Conservation (phyloP, 2,329 filamentous ascomycete species). For the Cordyceps militaris region DNA sequence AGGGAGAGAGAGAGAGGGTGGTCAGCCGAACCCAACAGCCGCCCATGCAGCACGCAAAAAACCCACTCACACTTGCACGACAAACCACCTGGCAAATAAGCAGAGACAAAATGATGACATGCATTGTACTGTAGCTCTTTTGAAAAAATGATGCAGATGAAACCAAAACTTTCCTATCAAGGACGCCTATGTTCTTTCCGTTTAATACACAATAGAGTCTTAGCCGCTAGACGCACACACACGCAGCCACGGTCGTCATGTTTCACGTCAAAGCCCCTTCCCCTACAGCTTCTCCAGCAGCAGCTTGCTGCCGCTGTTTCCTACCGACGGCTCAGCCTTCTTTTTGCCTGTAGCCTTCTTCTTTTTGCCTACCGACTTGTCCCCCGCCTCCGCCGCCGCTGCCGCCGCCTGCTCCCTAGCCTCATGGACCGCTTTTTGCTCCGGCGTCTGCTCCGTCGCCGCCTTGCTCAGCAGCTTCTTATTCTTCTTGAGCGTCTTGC, state of each 20-base stretch:
- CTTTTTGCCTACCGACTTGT: slow-evolving; percentile 35
- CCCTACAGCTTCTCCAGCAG: slow-evolving; percentile 49
- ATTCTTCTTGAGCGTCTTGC: slow-evolving; percentile 64
- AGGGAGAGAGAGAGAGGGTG: not conserved
- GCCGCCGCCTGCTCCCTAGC: slow-evolving; percentile 39
- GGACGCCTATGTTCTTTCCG: slow-evolving; percentile 2
- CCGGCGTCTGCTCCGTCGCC: slow-evolving; percentile 49
- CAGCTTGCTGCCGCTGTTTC: slow-evolving; percentile 56
- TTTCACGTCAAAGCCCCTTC: slow-evolving; percentile 6
- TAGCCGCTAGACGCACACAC: not conserved
- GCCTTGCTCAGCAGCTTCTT: slow-evolving; percentile 65
- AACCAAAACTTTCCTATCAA: not conserved
- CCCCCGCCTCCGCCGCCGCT: slow-evolving; percentile 32
- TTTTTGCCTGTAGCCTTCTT: slow-evolving; percentile 26
- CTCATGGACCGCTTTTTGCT: slow-evolving; percentile 45
- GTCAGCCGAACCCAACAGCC: slow-evolving; percentile 3
- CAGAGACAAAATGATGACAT: not conserved
- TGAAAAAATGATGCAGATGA: slow-evolving; percentile 1
- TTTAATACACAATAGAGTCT: slow-evolving; percentile 7
- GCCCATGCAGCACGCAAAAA: slow-evolving; percentile 1
- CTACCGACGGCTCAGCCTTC: slow-evolving; percentile 39
- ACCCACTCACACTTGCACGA: not conserved
- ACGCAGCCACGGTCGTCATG: not conserved
- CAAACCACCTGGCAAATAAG: not conserved
- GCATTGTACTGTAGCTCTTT: slow-evolving; percentile 5